phyloP scores from a whole-genome alignment of 148 eudicot species.

The Rheum nobile region DNA sequence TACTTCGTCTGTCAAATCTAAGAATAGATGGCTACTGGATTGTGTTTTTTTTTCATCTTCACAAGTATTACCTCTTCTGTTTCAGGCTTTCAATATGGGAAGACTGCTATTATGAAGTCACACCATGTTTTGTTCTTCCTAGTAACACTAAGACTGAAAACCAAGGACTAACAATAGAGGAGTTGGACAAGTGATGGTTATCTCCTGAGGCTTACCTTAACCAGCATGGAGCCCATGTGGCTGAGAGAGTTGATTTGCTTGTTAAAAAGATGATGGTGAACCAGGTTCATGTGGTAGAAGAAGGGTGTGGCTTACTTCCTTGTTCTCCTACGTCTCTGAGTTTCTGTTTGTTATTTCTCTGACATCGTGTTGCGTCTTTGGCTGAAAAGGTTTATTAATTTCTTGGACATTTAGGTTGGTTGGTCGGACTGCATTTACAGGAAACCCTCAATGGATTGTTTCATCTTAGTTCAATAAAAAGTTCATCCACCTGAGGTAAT shows the following conservation, averaged over 20 bases:
- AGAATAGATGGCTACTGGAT: not conserved
- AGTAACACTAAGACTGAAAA: conserved; percentile 21
- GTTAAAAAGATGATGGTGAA: conserved; percentile 77
- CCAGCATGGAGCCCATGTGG: conserved; percentile 29
- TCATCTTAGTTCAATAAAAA: conserved; percentile 32
- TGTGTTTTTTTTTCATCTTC: not conserved
- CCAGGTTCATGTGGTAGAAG: conserved; percentile 69
- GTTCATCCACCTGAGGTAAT: conserved; percentile 79
- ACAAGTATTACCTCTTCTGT: conserved; percentile 3
- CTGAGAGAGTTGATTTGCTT: conserved; percentile 38
- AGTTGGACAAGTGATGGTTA: conserved; percentile 23
- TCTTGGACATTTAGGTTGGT: conserved; percentile 37
- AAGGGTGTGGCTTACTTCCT: conserved; percentile 47
- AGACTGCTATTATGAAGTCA: conserved; percentile 59
- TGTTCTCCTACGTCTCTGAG: not conserved
- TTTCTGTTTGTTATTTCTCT: not conserved
- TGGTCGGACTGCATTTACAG: conserved; percentile 88
- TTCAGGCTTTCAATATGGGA: conserved; percentile 92
- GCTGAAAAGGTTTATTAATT: not conserved
- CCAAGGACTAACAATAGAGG: conserved; percentile 21
- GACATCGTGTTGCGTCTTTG: not conserved
- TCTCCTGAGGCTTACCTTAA: conserved; percentile 22
- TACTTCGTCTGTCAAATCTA: not conserved
- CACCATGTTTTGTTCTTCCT: conserved; percentile 22
- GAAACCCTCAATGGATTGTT: conserved; percentile 76